phyloP scores from a whole-genome alignment of 768 basidiomycete species.

The Chlorophyllum brunneum region DNA sequence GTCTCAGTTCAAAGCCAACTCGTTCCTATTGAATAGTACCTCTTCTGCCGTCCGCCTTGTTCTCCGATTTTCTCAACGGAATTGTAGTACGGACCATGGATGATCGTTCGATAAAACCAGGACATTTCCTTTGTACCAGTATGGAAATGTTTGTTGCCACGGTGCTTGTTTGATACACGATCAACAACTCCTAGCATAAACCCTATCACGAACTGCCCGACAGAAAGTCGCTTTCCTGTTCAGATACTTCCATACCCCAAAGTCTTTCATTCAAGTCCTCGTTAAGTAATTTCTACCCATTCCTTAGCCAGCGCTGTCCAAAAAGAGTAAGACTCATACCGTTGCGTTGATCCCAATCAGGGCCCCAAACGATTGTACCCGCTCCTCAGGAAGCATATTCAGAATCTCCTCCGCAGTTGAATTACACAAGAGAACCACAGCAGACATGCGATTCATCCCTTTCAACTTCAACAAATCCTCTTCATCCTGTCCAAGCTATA shows the following conservation, averaged over 20 bases:
- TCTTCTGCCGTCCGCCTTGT: too few relatives aligned
- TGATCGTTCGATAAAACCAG: too few relatives aligned
- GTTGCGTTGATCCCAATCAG: slow-evolving; percentile 49
- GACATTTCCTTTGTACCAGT: too few relatives aligned
- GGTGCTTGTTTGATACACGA: too few relatives aligned
- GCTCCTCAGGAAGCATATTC: slow-evolving; percentile 41
- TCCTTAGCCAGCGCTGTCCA: neutral
- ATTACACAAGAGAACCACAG: slow-evolving; percentile 59
- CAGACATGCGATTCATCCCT: slow-evolving; percentile 71
- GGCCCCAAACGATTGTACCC: slow-evolving; percentile 40
- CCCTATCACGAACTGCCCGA: neutral
- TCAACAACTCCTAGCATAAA: neutral
- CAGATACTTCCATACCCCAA: neutral
- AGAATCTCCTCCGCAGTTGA: slow-evolving; percentile 53
- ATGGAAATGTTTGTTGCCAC: too few relatives aligned
- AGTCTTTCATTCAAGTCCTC: neutral
- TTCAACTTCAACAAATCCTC: slow-evolving; percentile 46
- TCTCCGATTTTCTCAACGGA: too few relatives aligned
- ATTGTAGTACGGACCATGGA: too few relatives aligned
- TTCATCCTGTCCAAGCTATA: slow-evolving; percentile 46
- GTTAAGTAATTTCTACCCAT: neutral
- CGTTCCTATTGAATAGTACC: too few relatives aligned
- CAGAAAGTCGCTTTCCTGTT: neutral
- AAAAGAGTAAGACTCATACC: slow-evolving; percentile 31
- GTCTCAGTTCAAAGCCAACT: too few relatives aligned